Base-by-base conservation (phyloP, 306 rosid genomes). In the Geum urbanum region DNA sequence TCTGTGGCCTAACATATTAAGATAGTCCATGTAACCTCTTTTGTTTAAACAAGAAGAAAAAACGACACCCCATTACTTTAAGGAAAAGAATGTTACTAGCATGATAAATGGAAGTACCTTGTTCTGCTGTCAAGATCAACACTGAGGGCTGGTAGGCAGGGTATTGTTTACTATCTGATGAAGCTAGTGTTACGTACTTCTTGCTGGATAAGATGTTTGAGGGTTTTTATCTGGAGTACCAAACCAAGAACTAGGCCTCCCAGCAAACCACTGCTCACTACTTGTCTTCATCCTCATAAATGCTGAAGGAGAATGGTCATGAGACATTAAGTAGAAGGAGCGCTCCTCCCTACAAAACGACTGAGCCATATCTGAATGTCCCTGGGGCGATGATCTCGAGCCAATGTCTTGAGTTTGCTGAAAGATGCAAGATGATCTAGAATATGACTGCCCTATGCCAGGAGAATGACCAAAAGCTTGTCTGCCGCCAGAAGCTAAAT, bases 331-430 rank as follows among this genome's bases (percentile, higher is more conserved):
- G 81, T 48, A 77, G 55, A 63, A 76, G 19, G 79, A 83, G 75
- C 69, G 83, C 60, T 80, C 79, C 67, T 81, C 86, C 78, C 84
- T 77, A 77, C 79, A 69, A 68, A 81, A 69, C 27, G 80, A 66
- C 52, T 35, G 49, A 77, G 67, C 35, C 22, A 76, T 45, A 70
- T 71, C 76, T 66, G 56, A 48, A 68, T 62, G 58, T 59, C 64
- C 75, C 70, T 40, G 46, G 20, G 67, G 71, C n/a, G 63, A 68
- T 55, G 79, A 71, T n/a, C 41, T 57, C 13, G 61, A 54, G 46
- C 73, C 70, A 3, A 56, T 67, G 59, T 71, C 80, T 65, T 75
- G 81, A 68, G 66, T 72, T 11, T 64, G 75, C 77, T 74, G 78
- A 49, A 69, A 71, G 55, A 62, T 70, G 75, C 79, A 74, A 69